Evolutionary conservation across 352 stramenopile genomes (phyloP).

Genomic region (Globisporangium ultimum): DNA sequence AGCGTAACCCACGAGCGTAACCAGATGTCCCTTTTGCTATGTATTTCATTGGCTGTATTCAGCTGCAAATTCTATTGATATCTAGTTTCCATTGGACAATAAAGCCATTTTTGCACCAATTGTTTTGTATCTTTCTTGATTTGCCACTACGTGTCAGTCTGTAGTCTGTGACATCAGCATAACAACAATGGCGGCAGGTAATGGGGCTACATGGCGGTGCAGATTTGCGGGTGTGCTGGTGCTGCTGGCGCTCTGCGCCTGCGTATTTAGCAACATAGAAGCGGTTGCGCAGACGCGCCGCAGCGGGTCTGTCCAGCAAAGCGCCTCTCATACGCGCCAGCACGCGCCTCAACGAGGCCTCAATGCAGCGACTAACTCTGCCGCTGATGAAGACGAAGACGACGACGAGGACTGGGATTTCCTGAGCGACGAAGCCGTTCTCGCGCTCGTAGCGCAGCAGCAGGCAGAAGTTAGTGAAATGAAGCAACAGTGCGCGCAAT

Average conservation of each 20-base stretch:
- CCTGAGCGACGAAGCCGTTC: slow-evolving; percentile 43
- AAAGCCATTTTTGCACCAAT: too few relatives aligned
- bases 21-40: too few relatives aligned
- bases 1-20: too few relatives aligned
- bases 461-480: neutral
- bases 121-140: too few relatives aligned
- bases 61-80: too few relatives aligned
- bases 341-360: neutral
- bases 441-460: slow-evolving; percentile 21
- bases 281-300: neutral
- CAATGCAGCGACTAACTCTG: slow-evolving; percentile 15
- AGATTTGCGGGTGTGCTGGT: slow-evolving; percentile 10
- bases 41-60: too few relatives aligned
- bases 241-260: neutral
- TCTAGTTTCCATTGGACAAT: too few relatives aligned
- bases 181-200: slow-evolving; percentile 1
- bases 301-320: neutral
- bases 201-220: slow-evolving; percentile 10
- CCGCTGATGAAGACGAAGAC: slow-evolving; percentile 46
- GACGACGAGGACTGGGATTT: slow-evolving; percentile 60
- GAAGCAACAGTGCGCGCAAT: slow-evolving; percentile 25
- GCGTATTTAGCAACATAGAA: neutral
- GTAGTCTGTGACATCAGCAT: neutral
- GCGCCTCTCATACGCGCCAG: neutral
- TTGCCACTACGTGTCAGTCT: neutral